phyloP scores from a whole-genome alignment of 768 basidiomycete genomes.

The Lactarius tabidus region DNA sequence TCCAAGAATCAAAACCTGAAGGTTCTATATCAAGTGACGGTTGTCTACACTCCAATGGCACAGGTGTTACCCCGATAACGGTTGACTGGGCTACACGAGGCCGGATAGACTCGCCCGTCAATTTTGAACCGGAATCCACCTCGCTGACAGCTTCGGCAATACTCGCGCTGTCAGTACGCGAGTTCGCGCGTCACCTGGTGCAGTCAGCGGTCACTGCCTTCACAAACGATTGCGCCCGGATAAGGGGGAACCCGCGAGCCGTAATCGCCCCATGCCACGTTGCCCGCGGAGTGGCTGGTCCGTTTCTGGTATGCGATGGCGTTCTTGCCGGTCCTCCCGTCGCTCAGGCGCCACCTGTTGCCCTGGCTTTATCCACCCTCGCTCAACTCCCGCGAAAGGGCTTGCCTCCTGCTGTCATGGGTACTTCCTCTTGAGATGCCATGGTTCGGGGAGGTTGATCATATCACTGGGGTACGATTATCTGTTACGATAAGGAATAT shows the following conservation, averaged over 20 bases:
- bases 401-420: background rate
- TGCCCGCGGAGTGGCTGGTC: slow-evolving; percentile 7
- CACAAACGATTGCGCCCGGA: background rate
- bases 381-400: background rate
- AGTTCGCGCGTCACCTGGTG: slow-evolving; percentile 15
- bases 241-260: background rate
- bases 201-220: slow-evolving; percentile 11
- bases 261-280: slow-evolving; percentile 17
- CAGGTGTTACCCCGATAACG: background rate
- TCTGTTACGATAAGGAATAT: background rate
- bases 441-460: background rate
- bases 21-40: slow-evolving; percentile 4
- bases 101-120: background rate
- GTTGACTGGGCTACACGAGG: background rate
- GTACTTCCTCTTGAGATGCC: background rate
- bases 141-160: slow-evolving; percentile 15
- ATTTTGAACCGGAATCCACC: background rate
- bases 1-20: background rate
- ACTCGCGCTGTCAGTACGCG: slow-evolving; percentile 19
- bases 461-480: background rate
- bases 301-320: slow-evolving; percentile 16
- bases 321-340: background rate
- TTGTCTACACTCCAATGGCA: slow-evolving; percentile 4
- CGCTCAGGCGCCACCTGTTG: background rate
- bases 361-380: slow-evolving; percentile 13